Conservation (phyloP, 306 rosid genomes). For the Vigna hirtella region DNA sequence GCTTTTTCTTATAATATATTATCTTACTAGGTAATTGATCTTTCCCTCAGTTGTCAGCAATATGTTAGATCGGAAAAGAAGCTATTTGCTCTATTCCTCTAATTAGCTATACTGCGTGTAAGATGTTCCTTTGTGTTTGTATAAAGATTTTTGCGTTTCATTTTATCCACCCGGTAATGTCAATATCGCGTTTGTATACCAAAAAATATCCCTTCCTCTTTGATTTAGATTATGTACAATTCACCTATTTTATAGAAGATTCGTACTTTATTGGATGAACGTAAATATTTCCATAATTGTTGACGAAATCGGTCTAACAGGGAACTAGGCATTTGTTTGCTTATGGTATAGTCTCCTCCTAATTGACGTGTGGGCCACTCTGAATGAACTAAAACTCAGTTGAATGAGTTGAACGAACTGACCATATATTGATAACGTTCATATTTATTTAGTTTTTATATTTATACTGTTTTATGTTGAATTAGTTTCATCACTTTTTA, state of each 20-base stretch:
- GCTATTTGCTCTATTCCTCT: slow-evolving; percentile 45
- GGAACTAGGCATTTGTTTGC: background rate
- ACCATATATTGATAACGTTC: background rate
- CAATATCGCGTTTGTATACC: slow-evolving; percentile 19
- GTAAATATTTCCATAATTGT: background rate
- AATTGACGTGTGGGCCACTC: no score
- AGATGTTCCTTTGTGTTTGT: slow-evolving; percentile 41
- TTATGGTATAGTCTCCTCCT: background rate
- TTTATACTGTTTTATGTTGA: background rate
- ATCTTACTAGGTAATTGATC: slow-evolving; percentile 66
- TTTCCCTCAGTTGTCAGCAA: slow-evolving; percentile 36
- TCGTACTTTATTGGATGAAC: background rate
- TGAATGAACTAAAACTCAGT: background rate
- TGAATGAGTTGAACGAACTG: background rate
- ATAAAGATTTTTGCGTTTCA: slow-evolving; percentile 47
- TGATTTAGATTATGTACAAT: background rate
- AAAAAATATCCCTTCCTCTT: background rate
- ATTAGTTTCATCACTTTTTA: background rate
- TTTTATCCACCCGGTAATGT: slow-evolving; percentile 35
- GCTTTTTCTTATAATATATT: slow-evolving; percentile 83
- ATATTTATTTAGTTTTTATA: background rate
- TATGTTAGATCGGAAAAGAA: slow-evolving; percentile 32
- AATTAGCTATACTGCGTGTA: slow-evolving; percentile 39
- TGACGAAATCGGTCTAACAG: background rate
- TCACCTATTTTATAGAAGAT: slow-evolving; percentile 1